Evolutionary conservation across 2,329 filamentous ascomycete genomes (phyloP), one percentile per base, ranked within the genome.

Genomic region (Diaporthe aspalathi): DNA sequence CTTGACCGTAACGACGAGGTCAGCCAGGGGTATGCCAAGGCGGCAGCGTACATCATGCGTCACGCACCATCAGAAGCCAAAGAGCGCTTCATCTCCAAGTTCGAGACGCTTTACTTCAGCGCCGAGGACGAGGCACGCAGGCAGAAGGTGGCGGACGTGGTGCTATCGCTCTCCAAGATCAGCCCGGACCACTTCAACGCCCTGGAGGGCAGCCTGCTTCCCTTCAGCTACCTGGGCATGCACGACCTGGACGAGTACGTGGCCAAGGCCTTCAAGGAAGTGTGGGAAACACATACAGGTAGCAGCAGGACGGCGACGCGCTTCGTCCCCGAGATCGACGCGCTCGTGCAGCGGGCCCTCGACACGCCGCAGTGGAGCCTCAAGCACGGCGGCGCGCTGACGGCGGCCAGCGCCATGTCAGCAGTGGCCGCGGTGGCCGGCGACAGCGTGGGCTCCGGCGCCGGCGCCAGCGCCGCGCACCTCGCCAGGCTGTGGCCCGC

Each of bases 1-100:
- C 87, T 97, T 63, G 96, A 99, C 79, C 92, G 93, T 74, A 99
- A 99, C 78, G 94, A 98, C 76, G 96, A 97, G 22, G 95, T 98
- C 70, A 95, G 93, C 78, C 92, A 93, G 73, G 93, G 93, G 2
- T 99, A 98, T 79, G 95, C 95, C 24, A 91, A 91, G 67, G 91
- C 95, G 3, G 89, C 94, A 27, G 96, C 95, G 0, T 98, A 98
- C 79, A 86, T 98, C 69, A 87, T 96, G 75, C 90, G 90, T 38
- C 82, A 87, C 2, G 87, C 85, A 0, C 83, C 85, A 12, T 82
- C 88, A 16, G 80, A 84, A 12, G 80, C 84, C 14, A 86, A 87
- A 60, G 79, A 85, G 49, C 81, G 83, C 7, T 90, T 91, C 73
- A 86, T 85, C 45, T 79, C 83, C 16, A 83, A 84, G 71, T 83